These are phyloP conservation scores for Cucurbita maxima DNA, from an alignment of 306 rosid genomes.

Conservation along the genomic window DNA sequence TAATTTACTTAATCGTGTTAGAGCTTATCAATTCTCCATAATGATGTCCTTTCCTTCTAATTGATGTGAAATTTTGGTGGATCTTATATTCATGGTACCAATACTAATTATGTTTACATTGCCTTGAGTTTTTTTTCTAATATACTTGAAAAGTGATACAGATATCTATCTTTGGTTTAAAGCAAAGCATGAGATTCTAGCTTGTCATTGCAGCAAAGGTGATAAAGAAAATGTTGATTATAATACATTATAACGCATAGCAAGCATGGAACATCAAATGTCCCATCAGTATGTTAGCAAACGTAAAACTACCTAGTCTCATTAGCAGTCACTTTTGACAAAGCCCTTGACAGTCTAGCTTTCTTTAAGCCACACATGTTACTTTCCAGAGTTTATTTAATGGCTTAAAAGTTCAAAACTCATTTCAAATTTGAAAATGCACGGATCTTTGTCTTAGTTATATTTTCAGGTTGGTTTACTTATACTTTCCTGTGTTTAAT, in stretches of 20 bases:
- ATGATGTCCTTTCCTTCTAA: slow-evolving; percentile 1
- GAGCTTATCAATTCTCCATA: not conserved
- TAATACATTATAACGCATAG: not conserved
- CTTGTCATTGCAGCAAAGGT: slow-evolving; percentile 8
- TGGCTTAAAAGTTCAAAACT: not conserved
- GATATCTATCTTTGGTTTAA: slow-evolving; percentile 1
- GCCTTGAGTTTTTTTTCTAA: not conserved
- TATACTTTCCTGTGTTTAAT: not conserved
- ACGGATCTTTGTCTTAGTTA: not conserved
- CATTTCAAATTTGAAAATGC: not conserved
- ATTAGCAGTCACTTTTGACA: not conserved
- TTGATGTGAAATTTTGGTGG: not conserved
- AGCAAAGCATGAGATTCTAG: slow-evolving; percentile 7
- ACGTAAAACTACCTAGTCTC: not conserved
- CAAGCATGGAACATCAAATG: not conserved
- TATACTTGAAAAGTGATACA: not conserved
- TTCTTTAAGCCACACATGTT: slow-evolving; percentile 1
- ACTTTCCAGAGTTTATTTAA: not conserved
- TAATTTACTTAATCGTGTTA: not conserved
- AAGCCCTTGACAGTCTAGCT: not conserved
- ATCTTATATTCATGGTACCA: not conserved
- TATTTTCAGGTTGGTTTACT: not conserved
- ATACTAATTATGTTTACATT: not conserved
- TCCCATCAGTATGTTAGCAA: slow-evolving; percentile 3
- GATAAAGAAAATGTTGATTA: not conserved